Evolutionary conservation across 305 asterid genomes (phyloP).

Genomic region (Solanum chacoense): DNA sequence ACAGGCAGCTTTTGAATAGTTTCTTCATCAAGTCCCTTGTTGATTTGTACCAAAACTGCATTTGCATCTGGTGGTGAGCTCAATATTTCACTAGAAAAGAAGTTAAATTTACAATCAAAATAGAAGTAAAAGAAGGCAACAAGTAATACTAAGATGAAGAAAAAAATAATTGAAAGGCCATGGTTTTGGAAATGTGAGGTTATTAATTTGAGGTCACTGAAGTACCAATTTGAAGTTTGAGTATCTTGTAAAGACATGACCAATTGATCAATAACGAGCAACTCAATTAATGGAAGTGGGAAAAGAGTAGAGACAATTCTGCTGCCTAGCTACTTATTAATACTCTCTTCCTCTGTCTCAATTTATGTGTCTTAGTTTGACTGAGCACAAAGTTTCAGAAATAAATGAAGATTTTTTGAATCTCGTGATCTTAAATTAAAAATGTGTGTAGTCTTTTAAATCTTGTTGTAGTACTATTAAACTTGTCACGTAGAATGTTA

Average conservation of each 20-base stretch:
- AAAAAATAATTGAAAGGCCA: neutral
- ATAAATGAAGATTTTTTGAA: neutral
- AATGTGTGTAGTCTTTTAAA: neutral
- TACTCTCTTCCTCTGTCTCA: neutral
- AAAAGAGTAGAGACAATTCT: neutral
- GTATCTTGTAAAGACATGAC: neutral
- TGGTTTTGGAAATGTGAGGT: slow-evolving; percentile 8
- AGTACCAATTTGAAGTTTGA: slow-evolving; percentile 16
- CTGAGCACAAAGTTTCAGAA: neutral
- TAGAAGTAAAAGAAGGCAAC: slow-evolving; percentile 8
- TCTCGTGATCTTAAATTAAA: neutral
- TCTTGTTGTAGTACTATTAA: neutral
- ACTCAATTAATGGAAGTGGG: neutral
- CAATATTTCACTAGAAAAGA: neutral
- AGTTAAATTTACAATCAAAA: neutral
- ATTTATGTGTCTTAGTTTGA: neutral
- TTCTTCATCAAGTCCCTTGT: slow-evolving; percentile 19
- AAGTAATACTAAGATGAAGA: slow-evolving; percentile 3
- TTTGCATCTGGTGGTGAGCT: neutral
- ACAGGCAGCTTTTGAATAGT: slow-evolving; percentile 17
- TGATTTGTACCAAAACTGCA: neutral
- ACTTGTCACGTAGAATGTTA: neutral
- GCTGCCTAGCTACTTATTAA: neutral
- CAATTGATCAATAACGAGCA: neutral
- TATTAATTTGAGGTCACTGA: slow-evolving; percentile 7